Percentiles rank a stretch among this genome's conserved stretches.
phyloP scores from a whole-genome alignment of 176 grass and related monocot genomes.

The Oryza meridionalis region DNA sequence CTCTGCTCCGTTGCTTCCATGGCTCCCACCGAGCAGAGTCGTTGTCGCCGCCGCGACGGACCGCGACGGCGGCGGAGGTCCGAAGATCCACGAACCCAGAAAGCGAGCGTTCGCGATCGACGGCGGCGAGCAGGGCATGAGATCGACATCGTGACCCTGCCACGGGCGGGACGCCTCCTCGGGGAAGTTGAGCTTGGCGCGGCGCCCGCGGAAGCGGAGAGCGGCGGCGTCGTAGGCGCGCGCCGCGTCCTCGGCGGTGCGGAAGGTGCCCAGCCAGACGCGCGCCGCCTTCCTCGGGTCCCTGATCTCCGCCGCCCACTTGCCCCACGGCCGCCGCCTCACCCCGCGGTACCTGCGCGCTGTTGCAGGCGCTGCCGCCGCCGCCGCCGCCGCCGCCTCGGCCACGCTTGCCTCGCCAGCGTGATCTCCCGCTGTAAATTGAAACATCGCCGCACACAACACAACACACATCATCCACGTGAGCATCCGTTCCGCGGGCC shows the following conservation, averaged over 20 bases:
- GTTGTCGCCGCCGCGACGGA: not conserved
- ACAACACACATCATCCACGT: not conserved
- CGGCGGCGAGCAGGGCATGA: not conserved
- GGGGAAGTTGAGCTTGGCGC: conserved; percentile 74
- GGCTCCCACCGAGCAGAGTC: not conserved
- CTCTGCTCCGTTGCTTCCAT: not conserved
- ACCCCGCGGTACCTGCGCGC: conserved; percentile 49
- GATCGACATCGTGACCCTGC: not conserved
- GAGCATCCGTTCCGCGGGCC: not conserved
- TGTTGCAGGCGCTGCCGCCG: no score
- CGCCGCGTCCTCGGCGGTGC: conserved; percentile 56
- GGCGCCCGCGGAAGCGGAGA: conserved; percentile 50
- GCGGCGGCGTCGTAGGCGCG: conserved; percentile 65
- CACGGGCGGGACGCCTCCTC: conserved; percentile 22
- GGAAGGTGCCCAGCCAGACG: conserved; percentile 74
- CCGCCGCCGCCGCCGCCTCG: no score
- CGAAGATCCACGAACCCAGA: conserved; percentile 19
- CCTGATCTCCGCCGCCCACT: conserved; percentile 84
- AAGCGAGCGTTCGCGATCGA: not conserved
- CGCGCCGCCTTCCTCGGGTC: conserved; percentile 61
- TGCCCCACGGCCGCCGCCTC: conserved; percentile 70
- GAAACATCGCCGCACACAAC: no score
- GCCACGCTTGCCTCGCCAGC: not conserved
- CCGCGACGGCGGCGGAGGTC: not conserved
- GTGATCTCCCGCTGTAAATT: not conserved